Evolutionary conservation across 139 green algal genomes (phyloP).

Genomic region (Chlamydomonas sp.): DNA sequence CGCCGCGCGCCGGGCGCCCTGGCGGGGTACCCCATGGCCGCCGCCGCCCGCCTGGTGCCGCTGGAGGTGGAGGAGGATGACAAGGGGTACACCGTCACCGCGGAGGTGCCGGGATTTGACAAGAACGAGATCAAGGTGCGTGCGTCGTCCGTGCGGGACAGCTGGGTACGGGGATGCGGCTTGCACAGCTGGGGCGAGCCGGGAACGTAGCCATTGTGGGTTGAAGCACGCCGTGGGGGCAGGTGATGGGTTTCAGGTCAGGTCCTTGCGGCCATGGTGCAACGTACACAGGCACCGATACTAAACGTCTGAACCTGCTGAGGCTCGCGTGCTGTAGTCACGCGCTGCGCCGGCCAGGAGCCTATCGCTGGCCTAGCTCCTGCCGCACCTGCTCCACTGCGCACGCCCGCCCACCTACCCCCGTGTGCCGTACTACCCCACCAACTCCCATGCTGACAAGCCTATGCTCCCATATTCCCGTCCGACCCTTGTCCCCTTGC

Average conservation of each 20-base stretch:
- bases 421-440: background rate
- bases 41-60: background rate
- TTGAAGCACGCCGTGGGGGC: background rate
- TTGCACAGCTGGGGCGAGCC: background rate
- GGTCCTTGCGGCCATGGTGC: background rate
- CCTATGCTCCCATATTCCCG: background rate
- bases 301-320: background rate
- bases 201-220: background rate
- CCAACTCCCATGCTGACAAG: background rate
- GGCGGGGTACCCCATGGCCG: background rate
- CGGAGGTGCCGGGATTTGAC: slow-evolving; percentile 40
- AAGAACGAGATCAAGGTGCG: slow-evolving; percentile 44
- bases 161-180: background rate
- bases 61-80: slow-evolving; percentile 35
- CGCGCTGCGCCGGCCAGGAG: too few relatives aligned
- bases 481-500: too few relatives aligned
- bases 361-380: background rate
- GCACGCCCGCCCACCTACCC: background rate
- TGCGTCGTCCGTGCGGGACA: background rate
- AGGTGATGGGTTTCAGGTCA: background rate
- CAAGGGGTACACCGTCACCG: slow-evolving; percentile 19
- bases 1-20: background rate
- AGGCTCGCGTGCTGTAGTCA: too few relatives aligned
- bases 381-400: background rate
- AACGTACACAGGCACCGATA: background rate